Conservation (phyloP, 768 basidiomycete genomes). For the Phlebiopsis gigantea region DNA sequence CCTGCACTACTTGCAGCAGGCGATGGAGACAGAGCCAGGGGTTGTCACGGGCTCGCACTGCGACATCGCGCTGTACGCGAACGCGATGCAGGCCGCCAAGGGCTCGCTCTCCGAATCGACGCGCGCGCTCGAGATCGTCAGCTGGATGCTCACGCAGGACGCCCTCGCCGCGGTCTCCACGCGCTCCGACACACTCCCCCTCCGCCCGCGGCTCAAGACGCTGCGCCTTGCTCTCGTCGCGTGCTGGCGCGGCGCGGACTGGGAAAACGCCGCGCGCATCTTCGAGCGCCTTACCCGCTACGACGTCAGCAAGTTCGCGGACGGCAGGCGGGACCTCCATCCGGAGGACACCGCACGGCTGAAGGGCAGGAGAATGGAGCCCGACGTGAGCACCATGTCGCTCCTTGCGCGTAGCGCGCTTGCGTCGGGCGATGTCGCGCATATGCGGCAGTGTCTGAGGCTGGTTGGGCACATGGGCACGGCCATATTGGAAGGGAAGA, state of each 20-base stretch:
- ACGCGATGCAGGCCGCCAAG: constrained; percentile 34
- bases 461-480: constrained; percentile 40
- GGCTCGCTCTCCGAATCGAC: constrained; percentile 37
- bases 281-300: constrained; percentile 76
- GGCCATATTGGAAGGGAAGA: background rate
- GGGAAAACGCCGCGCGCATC: constrained; percentile 47
- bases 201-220: constrained; percentile 40
- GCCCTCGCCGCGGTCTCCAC: constrained; percentile 28
- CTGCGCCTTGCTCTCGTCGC: constrained; percentile 58
- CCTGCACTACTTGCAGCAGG: constrained; percentile 53
- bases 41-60: constrained; percentile 51
- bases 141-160: constrained; percentile 66
- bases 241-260: constrained; percentile 63
- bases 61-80: constrained; percentile 56
- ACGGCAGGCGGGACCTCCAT: constrained; percentile 2
- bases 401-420: constrained; percentile 55
- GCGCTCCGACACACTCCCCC: no score
- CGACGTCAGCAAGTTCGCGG: constrained; percentile 18
- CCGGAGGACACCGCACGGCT: constrained; percentile 14
- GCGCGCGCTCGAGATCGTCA: constrained; percentile 51
- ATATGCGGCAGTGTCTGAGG: constrained; percentile 57
- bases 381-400: constrained; percentile 51
- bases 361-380: constrained; percentile 41
- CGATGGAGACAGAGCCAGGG: constrained; percentile 41
- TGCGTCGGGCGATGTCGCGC: constrained; percentile 40